phyloP scores from a whole-genome alignment of 225 moss, liverwort and hornwort genomes.

The Pleurozium schreberi region DNA sequence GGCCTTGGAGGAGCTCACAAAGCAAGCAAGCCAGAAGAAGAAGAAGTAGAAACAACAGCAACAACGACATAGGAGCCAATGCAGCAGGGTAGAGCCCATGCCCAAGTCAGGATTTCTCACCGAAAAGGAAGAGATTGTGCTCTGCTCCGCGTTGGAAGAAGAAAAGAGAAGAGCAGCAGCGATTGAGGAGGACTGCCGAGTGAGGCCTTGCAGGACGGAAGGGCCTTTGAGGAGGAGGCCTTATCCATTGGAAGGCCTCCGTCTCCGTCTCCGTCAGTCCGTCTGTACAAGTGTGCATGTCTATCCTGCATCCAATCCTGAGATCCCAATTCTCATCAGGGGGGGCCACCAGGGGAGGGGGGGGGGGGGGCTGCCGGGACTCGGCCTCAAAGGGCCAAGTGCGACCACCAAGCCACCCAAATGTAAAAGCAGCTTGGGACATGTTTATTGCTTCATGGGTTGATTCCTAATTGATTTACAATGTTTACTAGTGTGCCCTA shows the following conservation, averaged over 20 bases:
- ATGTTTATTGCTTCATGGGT: too few species aligned
- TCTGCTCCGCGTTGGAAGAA: not conserved
- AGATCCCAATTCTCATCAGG: not conserved
- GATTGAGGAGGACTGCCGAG: not conserved
- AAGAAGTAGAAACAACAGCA: not conserved
- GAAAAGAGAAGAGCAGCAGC: not conserved
- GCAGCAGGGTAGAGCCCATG: not conserved
- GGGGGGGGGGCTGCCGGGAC: too few species aligned
- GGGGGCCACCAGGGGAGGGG: too few species aligned
- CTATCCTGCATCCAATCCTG: slow-evolving; percentile 5
- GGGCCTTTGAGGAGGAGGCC: not conserved
- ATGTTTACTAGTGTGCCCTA: too few species aligned
- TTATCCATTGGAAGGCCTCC: slow-evolving; percentile 6
- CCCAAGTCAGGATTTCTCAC: not conserved
- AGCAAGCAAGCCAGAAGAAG: not conserved
- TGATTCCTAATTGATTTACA: too few species aligned
- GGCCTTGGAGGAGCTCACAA: not conserved
- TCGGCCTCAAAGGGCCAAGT: not conserved
- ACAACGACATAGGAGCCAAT: not conserved
- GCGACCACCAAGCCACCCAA: not conserved
- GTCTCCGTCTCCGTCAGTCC: not conserved
- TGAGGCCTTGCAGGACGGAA: not conserved
- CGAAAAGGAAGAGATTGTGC: not conserved
- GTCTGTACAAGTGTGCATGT: slow-evolving; percentile 7
- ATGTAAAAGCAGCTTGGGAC: not conserved